Percentiles rank a stretch among this genome's conserved stretches.
phyloP scores from a whole-genome alignment of 2,329 filamentous ascomycete genomes.

The Colletotrichum orbiculare region DNA sequence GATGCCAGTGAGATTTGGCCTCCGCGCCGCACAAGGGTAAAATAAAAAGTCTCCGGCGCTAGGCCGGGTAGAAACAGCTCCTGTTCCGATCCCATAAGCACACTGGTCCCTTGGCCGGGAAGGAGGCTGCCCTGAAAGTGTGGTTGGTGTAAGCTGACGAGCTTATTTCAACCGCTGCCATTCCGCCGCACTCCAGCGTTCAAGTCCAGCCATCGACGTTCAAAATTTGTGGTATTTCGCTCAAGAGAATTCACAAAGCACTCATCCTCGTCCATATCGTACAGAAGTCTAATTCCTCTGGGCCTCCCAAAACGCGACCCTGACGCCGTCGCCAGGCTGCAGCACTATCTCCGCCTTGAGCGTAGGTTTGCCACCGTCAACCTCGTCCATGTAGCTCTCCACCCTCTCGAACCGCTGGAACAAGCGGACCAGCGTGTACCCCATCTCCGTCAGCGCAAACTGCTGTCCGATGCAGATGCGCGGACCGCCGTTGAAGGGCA shows the following conservation, averaged over 20 bases:
- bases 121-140: neutral
- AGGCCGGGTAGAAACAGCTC: too few relatives aligned
- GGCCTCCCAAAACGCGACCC: conserved; percentile 65
- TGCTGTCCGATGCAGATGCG: conserved; percentile 84
- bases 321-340: conserved; percentile 68
- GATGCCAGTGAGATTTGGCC: neutral
- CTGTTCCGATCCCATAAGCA: neutral
- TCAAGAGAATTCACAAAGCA: neutral
- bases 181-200: neutral
- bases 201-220: neutral
- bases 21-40: neutral
- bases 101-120: conserved; percentile 3
- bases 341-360: conserved; percentile 71
- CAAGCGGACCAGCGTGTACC: conserved; percentile 76
- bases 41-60: neutral
- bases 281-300: conserved; percentile 34
- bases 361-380: conserved; percentile 64
- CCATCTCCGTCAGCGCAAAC: conserved; percentile 82
- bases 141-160: neutral
- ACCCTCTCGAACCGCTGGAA: conserved; percentile 78
- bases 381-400: conserved; percentile 64
- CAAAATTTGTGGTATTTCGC: neutral
- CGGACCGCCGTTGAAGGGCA: conserved; percentile 81
- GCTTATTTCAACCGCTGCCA: conserved; percentile 4
- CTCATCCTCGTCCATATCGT: neutral